These are phyloP conservation scores for Kodamaea suecica DNA, from an alignment of 1,139 yeast species.

Conservation along the genomic window DNA sequence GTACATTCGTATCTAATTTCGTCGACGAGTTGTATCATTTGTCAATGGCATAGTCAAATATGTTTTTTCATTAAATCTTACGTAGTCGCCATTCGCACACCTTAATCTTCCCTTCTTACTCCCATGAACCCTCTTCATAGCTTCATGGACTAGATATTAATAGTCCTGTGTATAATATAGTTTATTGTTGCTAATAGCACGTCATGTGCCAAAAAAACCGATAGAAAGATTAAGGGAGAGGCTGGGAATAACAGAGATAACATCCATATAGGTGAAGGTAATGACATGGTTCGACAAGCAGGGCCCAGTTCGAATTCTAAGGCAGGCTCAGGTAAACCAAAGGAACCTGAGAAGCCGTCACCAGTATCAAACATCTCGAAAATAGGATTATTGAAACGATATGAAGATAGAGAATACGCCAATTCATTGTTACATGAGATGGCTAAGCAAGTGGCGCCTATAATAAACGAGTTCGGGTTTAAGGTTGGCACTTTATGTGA, in stretches of 20 bases:
- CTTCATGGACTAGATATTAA: too few relatives aligned
- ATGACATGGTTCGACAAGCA: conserved; percentile 1
- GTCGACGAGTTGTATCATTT: conserved; percentile 41
- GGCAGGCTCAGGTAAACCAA: not conserved
- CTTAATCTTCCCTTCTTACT: too few relatives aligned
- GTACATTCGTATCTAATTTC: conserved; percentile 47
- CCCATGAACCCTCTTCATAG: too few relatives aligned
- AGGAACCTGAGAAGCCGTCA: conserved; percentile 22
- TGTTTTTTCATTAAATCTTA: too few relatives aligned
- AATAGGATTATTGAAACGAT: conserved; percentile 57
- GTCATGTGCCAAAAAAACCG: too few relatives aligned
- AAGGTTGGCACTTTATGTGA: conserved; percentile 72
- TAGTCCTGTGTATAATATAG: too few relatives aligned
- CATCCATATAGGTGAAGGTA: too few relatives aligned
- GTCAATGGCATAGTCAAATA: not conserved
- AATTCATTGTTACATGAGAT: conserved; percentile 55
- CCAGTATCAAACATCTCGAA: conserved; percentile 49
- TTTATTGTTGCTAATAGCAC: too few relatives aligned
- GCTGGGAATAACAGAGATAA: too few relatives aligned
- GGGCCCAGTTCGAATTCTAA: not conserved
- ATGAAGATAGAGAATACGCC: conserved; percentile 56
- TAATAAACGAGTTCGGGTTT: conserved; percentile 67
- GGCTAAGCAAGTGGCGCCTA: conserved; percentile 64
- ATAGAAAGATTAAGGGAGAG: too few relatives aligned
- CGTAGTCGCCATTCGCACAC: too few relatives aligned